These are phyloP conservation scores for Epithemia pelagica DNA, from an alignment of 108 stramenopile genomes.

Conservation along the genomic window DNA sequence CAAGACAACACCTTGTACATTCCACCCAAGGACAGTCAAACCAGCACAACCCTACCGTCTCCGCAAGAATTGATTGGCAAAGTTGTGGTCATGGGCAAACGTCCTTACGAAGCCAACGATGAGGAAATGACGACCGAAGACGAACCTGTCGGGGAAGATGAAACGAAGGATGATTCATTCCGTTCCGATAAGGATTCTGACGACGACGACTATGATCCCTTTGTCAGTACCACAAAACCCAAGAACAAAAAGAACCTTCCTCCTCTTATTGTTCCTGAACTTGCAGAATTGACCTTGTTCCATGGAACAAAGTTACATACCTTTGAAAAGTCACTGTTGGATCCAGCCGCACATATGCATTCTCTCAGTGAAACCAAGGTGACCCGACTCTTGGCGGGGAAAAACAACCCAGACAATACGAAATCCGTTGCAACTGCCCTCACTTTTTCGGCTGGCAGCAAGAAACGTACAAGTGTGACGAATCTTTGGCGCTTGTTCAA, in stretches of 20 bases:
- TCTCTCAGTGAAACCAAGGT: conserved; percentile 66
- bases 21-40: conserved; percentile 16
- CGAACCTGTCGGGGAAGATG: background rate
- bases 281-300: conserved; percentile 55
- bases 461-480: conserved; percentile 22
- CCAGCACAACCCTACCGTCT: conserved; percentile 40
- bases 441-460: too few relatives aligned
- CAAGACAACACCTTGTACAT: conserved; percentile 54
- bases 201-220: background rate
- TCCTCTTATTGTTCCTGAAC: conserved; percentile 46
- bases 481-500: conserved; percentile 70
- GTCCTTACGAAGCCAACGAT: conserved; percentile 19
- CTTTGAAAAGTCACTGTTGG: conserved; percentile 33
- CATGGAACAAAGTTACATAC: conserved; percentile 54
- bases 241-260: background rate
- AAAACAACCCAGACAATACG: too few relatives aligned
- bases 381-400: conserved; percentile 35
- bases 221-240: background rate
- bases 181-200: background rate
- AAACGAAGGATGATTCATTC: background rate
- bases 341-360: conserved; percentile 57
- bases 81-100: conserved; percentile 80
- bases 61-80: conserved; percentile 69
- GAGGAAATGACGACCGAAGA: background rate
- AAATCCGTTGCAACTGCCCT: too few relatives aligned